Evolutionary conservation across 1,139 yeast genomes (phyloP), one percentile per base, ranked within the genome.

Genomic region (Yamadazyma buinensis): DNA sequence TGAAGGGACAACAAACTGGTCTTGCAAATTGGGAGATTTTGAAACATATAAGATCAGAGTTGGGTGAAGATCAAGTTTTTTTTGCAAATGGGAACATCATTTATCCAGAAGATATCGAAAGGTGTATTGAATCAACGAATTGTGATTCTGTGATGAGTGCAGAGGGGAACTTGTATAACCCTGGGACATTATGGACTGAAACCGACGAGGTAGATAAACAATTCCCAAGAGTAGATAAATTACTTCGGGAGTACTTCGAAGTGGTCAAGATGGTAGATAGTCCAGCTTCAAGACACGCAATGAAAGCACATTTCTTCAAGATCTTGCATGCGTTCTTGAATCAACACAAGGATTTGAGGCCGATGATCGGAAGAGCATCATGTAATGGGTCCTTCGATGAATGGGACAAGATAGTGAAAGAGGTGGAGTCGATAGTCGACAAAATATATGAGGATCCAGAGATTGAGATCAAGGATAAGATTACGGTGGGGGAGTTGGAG

Each of bases 111-210:
- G 97, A 92, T 54, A 65, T 88, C 14, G 61, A 67, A 2, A 67
- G 94, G 42, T 85, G 97, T 56, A 54, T 76, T 21, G 69, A 69
- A 1, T 71, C 65, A 15, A 77, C 86, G 1, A 63, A 62, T 0
- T 84, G 94, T 46, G 97, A 94, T 61, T 97, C 92, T 0, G 94
- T 92, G 15, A 94, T 94, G 98, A 82, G 95, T 29, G 98, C 98
- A 0, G 99, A 94, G 57, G 96, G 96, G 0, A 88, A 88, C 52
- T 64, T 94, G 29, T 85, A 83, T 59, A 94, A 94, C 49, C 98
- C 99, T 0, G 97, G 95, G 3, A 78, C 90, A 0, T 92, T 94
- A 54, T 76, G 82, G 81, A 69, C 77, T 1, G 54, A 61, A 33
- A 44, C 55, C 9, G 54, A 70, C 19, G 76, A 80, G 41, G 67